Percentiles rank a stretch among this genome's conserved stretches.
Conservation (phyloP, 2,329 filamentous ascomycete species). For the Xylaria arbuscula region DNA sequence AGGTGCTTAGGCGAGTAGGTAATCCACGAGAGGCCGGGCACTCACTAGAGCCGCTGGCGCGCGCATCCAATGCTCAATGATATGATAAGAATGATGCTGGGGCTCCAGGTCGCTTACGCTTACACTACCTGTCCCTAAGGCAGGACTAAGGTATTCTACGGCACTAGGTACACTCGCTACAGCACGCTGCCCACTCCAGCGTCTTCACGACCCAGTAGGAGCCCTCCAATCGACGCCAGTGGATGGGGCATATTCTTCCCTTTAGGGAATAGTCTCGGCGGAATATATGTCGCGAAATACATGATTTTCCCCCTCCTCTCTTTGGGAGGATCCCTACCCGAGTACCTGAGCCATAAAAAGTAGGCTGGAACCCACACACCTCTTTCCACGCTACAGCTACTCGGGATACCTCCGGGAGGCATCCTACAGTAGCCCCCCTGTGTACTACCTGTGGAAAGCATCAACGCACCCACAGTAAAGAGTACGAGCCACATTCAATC, state of each 20-base stretch:
- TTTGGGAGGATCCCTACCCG: neutral
- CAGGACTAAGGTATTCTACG: too few species aligned
- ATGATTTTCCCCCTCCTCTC: neutral
- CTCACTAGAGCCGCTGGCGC: neutral
- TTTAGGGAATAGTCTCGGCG: neutral
- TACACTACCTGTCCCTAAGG: neutral
- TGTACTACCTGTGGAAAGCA: neutral
- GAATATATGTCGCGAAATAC: too few species aligned
- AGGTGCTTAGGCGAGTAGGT: neutral
- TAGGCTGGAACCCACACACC: neutral
- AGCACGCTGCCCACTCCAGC: too few species aligned
- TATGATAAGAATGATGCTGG: neutral
- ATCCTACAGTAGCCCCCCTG: slow-evolving; percentile 15
- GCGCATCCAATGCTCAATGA: neutral
- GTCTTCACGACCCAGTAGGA: too few species aligned
- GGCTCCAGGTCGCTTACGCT: slow-evolving; percentile 3
- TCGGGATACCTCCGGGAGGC: slow-evolving; percentile 29
- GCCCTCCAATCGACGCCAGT: slow-evolving; percentile 17
- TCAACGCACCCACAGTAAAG: slow-evolving; percentile 1
- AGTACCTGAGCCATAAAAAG: neutral
- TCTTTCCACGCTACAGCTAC: neutral
- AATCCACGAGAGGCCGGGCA: slow-evolving; percentile 24
- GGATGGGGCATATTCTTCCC: slow-evolving; percentile 6
- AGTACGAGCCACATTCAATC: slow-evolving; percentile 29
- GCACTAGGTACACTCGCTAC: too few species aligned